Evolutionary conservation across 768 basidiomycete genomes (phyloP), one percentile per base, ranked within the genome.

Genomic region (Calocera cornea): DNA sequence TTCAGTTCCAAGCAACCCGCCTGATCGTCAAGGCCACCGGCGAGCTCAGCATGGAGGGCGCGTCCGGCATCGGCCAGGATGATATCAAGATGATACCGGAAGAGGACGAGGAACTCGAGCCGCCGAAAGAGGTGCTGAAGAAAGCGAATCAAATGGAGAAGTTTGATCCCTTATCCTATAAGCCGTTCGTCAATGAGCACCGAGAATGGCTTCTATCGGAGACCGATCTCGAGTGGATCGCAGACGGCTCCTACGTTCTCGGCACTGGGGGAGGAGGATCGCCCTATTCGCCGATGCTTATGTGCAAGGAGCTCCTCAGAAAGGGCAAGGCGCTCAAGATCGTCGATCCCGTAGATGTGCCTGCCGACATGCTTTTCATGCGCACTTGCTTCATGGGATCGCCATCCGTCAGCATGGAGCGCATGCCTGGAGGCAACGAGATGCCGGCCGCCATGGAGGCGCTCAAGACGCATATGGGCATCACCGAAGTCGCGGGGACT

Each of bases 21-120:
- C 66, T 68, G 7, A 41, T 66, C 40, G 75, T 73, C 63, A 75
- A 75, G 68, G 75, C 75, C 5, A 72, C 75, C 8, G 75, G 74
- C 8, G 72, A 72, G n/a, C n/a, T n/a, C n/a, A n/a, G n/a, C n/a
- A 31, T 75, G 73, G 74, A 69, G 0, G 74, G 71, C 1, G 66
- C 31, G 7, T 29, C 54, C 8, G 54, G 27, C 44, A 19, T 11
- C 24, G 16, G 27, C 54, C 27, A n/a, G n/a, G 54, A 60, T 8
- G 54, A 27, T 5, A 33, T 24, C n/a, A 54, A 67, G 3, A 65
- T 41, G 2, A 68, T 44, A 5, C 7, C 14, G 12, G 69, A 65
- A 24, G 50, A 67, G 3, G 31, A 60, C 10, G 54, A 33, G 19
- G 54, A 60, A 31, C 14, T 10, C 27, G 27, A 10, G 2, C 14